Percentiles rank a stretch among this genome's conserved stretches.
Evolutionary conservation across 176 grass and related monocot species (phyloP).

Genomic region (Thalia dealbata): DNA sequence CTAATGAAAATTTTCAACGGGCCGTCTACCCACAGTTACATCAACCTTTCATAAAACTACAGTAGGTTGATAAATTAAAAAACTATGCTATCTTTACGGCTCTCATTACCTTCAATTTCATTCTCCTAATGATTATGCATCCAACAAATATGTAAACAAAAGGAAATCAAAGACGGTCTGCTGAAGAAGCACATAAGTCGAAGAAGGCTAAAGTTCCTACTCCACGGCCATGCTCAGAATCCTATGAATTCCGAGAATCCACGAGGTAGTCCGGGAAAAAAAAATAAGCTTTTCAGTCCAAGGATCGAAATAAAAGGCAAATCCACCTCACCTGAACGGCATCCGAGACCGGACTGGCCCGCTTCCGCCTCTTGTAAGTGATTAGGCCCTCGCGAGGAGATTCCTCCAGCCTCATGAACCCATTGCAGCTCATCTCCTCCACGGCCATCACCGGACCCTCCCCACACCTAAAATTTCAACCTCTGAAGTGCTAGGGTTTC

Average conservation of each 20-base stretch:
- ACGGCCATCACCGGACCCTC: slow-evolving; percentile 3
- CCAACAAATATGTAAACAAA: neutral
- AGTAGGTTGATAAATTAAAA: neutral
- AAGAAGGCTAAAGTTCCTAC: neutral
- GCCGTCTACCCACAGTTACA: neutral
- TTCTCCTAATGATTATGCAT: neutral
- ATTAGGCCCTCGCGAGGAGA: slow-evolving; percentile 13
- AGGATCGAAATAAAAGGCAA: neutral
- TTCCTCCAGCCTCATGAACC: slow-evolving; percentile 7
- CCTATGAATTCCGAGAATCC: neutral
- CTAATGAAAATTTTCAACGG: neutral
- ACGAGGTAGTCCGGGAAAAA: neutral
- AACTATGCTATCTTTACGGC: neutral
- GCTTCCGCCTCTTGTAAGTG: slow-evolving; percentile 28
- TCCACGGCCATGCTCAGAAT: neutral
- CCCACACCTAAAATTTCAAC: neutral
- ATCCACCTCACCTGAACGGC: neutral
- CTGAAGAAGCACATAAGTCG: neutral
- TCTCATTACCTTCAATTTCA: no score
- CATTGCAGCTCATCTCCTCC: neutral
- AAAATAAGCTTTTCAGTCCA: neutral
- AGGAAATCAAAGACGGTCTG: neutral
- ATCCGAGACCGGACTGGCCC: neutral
- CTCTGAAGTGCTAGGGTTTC: slow-evolving; percentile 23
- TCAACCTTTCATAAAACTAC: neutral